These are phyloP conservation scores for Colletotrichum tropicale DNA, from an alignment of 2,329 filamentous ascomycete species.

Conservation along the genomic window DNA sequence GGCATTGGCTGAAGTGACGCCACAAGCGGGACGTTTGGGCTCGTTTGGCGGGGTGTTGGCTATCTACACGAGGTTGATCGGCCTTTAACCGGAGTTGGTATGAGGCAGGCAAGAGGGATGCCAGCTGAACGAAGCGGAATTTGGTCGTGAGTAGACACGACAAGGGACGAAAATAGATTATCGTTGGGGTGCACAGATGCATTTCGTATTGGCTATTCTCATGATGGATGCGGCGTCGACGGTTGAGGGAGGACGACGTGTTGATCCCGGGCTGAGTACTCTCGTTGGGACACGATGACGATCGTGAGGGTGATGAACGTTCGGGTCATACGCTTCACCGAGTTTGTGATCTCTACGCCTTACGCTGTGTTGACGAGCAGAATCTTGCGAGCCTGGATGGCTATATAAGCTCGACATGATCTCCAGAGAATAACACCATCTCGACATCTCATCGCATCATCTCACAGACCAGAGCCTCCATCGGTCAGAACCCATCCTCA, in stretches of 20 bases:
- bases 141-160: neutral
- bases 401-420: neutral
- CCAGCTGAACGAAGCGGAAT: neutral
- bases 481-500: neutral
- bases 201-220: neutral
- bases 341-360: neutral
- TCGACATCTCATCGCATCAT: neutral
- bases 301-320: neutral
- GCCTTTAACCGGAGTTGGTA: neutral
- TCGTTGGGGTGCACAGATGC: neutral
- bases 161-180: neutral
- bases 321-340: neutral
- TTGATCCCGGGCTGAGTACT: neutral
- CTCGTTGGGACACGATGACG: neutral
- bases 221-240: neutral
- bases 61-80: neutral
- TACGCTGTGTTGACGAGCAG: neutral
- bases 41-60: neutral
- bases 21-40: neutral
- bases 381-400: neutral
- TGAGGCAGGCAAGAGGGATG: neutral
- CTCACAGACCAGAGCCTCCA: neutral
- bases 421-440: neutral
- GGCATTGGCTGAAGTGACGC: neutral
- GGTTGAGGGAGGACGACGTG: neutral